These are phyloP conservation scores for Paracamarosporium sp. DNA, from an alignment of 2,329 filamentous ascomycete species.

Conservation along the genomic window DNA sequence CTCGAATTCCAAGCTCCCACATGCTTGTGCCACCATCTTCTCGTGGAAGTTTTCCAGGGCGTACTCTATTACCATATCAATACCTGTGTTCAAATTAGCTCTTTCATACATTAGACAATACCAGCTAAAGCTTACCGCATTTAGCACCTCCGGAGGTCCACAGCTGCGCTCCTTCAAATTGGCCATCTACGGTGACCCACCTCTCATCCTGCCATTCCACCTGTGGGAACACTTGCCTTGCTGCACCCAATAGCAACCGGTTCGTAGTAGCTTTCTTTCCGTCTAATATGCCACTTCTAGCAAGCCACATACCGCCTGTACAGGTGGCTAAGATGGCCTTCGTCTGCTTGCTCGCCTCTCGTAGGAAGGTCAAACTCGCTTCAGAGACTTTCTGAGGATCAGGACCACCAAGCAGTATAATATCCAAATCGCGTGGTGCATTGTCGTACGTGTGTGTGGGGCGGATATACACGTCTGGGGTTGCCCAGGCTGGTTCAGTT, in stretches of 20 bases:
- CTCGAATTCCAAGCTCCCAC: constrained; percentile 27
- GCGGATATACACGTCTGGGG: constrained; percentile 38
- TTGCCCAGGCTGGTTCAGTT: constrained; percentile 38
- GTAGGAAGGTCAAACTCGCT: constrained; percentile 44
- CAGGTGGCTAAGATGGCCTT: constrained; percentile 49
- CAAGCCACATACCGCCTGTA: constrained; percentile 50
- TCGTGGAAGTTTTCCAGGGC: constrained; percentile 25
- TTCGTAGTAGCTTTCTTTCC: constrained; percentile 52
- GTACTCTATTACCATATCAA: constrained; percentile 34
- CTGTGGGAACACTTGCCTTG: constrained; percentile 37
- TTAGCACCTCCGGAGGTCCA: constrained; percentile 50
- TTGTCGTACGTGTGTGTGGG: constrained; percentile 27
- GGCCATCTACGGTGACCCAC: constrained; percentile 45
- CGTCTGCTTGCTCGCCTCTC: constrained; percentile 45
- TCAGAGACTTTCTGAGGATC: constrained; percentile 37
- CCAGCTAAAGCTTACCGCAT: constrained; percentile 35
- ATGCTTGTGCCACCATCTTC: constrained; percentile 20
- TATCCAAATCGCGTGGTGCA: constrained; percentile 51
- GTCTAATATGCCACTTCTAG: constrained; percentile 43
- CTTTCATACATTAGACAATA: background rate
- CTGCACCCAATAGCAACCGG: constrained; percentile 32
- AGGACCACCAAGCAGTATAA: constrained; percentile 49
- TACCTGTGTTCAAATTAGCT: constrained; percentile 18
- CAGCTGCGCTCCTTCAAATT: constrained; percentile 41
- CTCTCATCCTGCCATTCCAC: constrained; percentile 49